Conservation (phyloP, 1,284 basidiomycete genomes). For the Chalciporus sp. region DNA sequence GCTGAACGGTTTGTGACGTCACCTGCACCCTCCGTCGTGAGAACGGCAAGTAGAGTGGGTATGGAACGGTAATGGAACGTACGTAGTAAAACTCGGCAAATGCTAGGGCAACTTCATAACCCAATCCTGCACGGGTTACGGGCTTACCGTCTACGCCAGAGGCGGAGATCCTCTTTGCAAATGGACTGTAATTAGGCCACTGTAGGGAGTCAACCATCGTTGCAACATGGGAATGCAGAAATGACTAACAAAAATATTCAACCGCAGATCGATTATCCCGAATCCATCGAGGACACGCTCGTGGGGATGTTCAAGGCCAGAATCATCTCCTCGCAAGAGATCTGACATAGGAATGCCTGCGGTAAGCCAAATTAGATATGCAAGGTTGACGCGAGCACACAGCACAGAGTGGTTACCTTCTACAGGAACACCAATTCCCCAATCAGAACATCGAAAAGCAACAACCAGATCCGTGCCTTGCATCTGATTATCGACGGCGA, state of each 20-base stretch:
- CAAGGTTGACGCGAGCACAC: neutral
- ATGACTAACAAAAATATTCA: constrained; percentile 29
- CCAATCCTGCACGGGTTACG: constrained; percentile 25
- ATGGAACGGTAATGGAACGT: constrained; percentile 17
- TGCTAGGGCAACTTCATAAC: constrained; percentile 33
- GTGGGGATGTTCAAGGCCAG: constrained; percentile 21
- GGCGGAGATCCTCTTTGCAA: constrained; percentile 28
- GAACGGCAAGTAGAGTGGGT: neutral
- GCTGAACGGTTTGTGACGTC: constrained; percentile 12
- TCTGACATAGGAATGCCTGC: constrained; percentile 28
- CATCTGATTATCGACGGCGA: constrained; percentile 27
- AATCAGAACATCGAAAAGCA: constrained; percentile 26
- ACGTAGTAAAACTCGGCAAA: constrained; percentile 35
- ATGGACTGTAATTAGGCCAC: constrained; percentile 33
- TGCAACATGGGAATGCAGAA: neutral
- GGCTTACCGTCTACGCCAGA: constrained; percentile 20
- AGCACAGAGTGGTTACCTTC: constrained; percentile 15
- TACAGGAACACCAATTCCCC: constrained; percentile 25
- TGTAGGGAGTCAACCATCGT: constrained; percentile 6
- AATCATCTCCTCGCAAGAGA: constrained; percentile 20
- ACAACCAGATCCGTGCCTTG: constrained; percentile 24
- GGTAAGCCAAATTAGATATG: neutral
- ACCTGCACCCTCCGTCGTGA: constrained; percentile 14
- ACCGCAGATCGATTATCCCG: constrained; percentile 14
- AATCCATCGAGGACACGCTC: constrained; percentile 27